Evolutionary conservation across 2,329 filamentous ascomycete genomes (phyloP), one percentile per base, ranked within the genome.

Genomic region (Microdochium nivale): DNA sequence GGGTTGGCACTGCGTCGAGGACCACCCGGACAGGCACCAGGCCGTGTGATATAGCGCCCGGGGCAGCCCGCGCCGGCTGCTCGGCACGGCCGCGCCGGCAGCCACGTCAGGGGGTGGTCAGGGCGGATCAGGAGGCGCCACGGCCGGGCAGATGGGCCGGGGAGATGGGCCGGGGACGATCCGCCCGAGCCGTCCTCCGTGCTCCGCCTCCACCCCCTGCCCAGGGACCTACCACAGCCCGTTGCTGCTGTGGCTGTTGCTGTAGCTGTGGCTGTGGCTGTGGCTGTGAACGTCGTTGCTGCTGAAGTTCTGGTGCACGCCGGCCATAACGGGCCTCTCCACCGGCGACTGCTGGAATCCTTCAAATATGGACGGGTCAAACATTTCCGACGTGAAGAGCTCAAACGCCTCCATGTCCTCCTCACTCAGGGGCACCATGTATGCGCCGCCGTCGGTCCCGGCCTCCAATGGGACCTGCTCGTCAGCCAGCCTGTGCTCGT

Each of bases 331-430:
- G 33, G 33, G 13, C 33, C 33, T 7, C n/a, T 19, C 33, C 33
- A 37, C 19, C n/a, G 47, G 47, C 16, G 47, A 49, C 27, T 33
- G 25, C 7, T 49, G 47, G 27, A 49, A 49, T 23, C 47, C 47
- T 24, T 49, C 47, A 49, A 49, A 49, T 25, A 49, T 49, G 47
- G 47, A 49, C 21, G 47, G 47, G 47, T 33, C 47, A 25, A 49
- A 49, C 25, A 49, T 49, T 35, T 49, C 47, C 25, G 47, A 33
- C 25, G 47, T 33, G 47, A 49, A 49, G 19, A 49, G 47, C 27
- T 49, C 23, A 32, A 49, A 35, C 47, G 47, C 21, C 25, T 49
- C 47, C 27, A 35, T 32, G 25, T 49, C 47, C 21, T 49, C 47
- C 16, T 23, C 21, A 33, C 25, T 49, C 25, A 49, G 47, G 21